Evolutionary conservation across 1,139 yeast genomes (phyloP).

Genomic region (Blastobotrys proliferans): DNA sequence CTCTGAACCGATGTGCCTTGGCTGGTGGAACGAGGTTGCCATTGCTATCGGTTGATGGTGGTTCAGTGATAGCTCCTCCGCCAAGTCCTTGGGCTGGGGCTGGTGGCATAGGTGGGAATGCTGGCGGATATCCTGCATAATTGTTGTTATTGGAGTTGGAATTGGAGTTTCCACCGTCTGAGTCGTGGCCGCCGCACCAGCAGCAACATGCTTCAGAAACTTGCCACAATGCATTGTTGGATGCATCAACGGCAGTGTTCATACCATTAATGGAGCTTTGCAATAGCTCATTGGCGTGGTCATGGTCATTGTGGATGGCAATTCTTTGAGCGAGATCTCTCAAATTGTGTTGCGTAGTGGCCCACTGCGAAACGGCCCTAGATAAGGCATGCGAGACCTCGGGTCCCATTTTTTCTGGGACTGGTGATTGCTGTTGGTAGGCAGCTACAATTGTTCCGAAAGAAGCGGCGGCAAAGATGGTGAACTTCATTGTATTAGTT

Average conservation of each 20-base stretch:
- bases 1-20: background rate
- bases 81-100: too few species aligned
- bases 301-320: background rate
- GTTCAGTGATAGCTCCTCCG: too few species aligned
- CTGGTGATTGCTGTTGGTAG: too few species aligned
- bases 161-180: background rate
- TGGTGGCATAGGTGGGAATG: too few species aligned
- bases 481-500: too few species aligned
- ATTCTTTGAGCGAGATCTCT: background rate
- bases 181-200: background rate
- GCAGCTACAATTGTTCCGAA: too few species aligned
- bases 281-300: background rate
- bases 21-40: constrained; percentile 7
- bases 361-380: constrained; percentile 2
- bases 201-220: constrained; percentile 18
- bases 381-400: constrained; percentile 1
- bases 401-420: too few species aligned
- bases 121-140: too few species aligned
- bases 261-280: constrained; percentile 1
- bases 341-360: background rate
- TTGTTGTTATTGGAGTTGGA: too few species aligned
- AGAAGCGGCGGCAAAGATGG: too few species aligned
- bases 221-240: constrained; percentile 19
- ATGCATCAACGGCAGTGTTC: constrained; percentile 4
- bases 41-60: too few species aligned